Percentiles rank a stretch among this genome's conserved stretches.
Evolutionary conservation across 139 green algal species (phyloP).

Genomic region (Gonium pectorale): DNA sequence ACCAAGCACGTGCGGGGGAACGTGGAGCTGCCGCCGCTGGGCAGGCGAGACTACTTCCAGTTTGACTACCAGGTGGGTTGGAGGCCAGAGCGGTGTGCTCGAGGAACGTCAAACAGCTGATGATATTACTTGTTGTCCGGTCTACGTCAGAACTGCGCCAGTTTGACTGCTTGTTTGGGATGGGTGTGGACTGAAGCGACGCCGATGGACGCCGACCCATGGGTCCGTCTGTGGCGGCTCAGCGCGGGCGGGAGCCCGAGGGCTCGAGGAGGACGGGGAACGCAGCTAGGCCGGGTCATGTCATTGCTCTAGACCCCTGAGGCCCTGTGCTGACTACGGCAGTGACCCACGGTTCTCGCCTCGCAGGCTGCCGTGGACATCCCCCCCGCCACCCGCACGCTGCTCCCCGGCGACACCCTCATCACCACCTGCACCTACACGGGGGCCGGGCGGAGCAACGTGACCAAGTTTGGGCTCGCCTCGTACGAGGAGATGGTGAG

Average conservation of each 20-base stretch:
- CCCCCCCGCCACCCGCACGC: background rate
- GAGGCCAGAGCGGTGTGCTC: no score
- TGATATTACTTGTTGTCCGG: background rate
- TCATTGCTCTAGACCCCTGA: no score
- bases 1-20: conserved; percentile 25
- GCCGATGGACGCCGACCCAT: no score
- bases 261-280: background rate
- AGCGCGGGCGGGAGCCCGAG: no score
- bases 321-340: no score
- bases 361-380: background rate
- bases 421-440: conserved; percentile 45
- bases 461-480: background rate
- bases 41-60: background rate
- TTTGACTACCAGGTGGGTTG: conserved; percentile 20
- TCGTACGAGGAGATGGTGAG: conserved; percentile 37
- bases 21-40: conserved; percentile 17
- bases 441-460: background rate
- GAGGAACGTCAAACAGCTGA: background rate
- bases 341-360: background rate
- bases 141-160: no score
- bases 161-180: no score
- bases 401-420: conserved; percentile 22
- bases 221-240: no score
- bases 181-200: no score
- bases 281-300: no score